A percentile compares a stretch with the other conserved stretches of the same genome.
These are phyloP conservation scores for Rubroboletus pulcherrimus DNA, from an alignment of 768 basidiomycete genomes.

Conservation along the genomic window DNA sequence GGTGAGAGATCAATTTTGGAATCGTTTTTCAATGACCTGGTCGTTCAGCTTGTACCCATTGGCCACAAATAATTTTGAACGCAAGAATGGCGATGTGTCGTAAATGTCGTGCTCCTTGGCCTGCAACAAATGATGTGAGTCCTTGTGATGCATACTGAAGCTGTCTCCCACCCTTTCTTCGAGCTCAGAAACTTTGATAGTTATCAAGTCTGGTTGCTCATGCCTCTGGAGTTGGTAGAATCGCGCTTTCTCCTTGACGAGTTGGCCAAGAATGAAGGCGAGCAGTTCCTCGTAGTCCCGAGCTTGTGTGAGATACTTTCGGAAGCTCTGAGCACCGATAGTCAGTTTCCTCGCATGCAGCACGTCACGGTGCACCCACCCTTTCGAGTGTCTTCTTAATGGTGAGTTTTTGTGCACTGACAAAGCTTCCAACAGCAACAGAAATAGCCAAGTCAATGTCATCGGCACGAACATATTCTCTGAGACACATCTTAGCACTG, in stretches of 20 bases:
- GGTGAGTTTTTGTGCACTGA: conserved; percentile 95
- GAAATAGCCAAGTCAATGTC: conserved; percentile 98
- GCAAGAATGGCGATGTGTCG: conserved; percentile 81
- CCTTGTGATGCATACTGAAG: not conserved
- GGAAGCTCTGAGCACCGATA: conserved; percentile 65
- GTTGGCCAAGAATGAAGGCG: conserved; percentile 88
- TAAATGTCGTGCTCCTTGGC: conserved; percentile 97
- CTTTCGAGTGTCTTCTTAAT: conserved; percentile 98
- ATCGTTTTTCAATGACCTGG: conserved; percentile 70
- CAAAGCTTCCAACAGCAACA: conserved; percentile 92
- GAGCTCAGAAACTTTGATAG: conserved; percentile 75
- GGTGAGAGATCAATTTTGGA: conserved; percentile 37
- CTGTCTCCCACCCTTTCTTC: conserved; percentile 70
- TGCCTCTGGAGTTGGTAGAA: conserved; percentile 74
- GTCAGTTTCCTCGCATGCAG: conserved; percentile 8
- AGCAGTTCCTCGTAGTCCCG: conserved; percentile 95
- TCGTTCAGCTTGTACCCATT: conserved; percentile 83
- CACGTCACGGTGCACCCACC: conserved; percentile 38
- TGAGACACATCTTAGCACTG: conserved; percentile 95
- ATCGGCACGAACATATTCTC: conserved; percentile 93
- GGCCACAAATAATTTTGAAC: conserved; percentile 74
- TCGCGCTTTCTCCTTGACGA: conserved; percentile 90
- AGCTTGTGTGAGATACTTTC: conserved; percentile 95
- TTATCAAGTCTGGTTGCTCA: conserved; percentile 73
- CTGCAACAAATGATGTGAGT: conserved; percentile 38